phyloP scores from a whole-genome alignment of 768 basidiomycete genomes.

The Kwoniella europaea region DNA sequence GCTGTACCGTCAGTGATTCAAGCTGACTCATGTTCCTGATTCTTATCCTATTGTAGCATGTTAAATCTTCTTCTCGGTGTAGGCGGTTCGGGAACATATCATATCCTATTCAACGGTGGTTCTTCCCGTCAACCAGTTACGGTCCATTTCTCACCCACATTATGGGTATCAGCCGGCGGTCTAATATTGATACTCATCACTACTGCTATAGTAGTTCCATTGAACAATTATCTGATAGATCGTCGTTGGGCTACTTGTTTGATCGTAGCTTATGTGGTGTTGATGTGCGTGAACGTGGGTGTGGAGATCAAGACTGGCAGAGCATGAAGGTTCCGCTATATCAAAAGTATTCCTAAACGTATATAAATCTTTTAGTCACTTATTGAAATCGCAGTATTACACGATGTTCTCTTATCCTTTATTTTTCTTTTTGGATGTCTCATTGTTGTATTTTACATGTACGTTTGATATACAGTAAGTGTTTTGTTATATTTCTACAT shows the following conservation, averaged over 20 bases:
- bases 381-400: no score
- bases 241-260: conserved; percentile 81
- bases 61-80: conserved; percentile 67
- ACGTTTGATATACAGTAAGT: no score
- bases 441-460: no score
- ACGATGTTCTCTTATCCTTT: no score
- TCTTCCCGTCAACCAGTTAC: conserved; percentile 68
- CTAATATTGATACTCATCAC: conserved; percentile 74
- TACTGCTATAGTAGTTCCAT: conserved; percentile 81
- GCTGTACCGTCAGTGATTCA: neutral
- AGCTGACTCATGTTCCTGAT: no score
- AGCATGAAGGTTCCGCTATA: conserved; percentile 3
- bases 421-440: no score
- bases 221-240: conserved; percentile 80
- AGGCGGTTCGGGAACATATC: conserved; percentile 85
- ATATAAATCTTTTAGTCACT: no score
- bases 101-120: conserved; percentile 64
- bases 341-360: no score
- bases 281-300: conserved; percentile 78
- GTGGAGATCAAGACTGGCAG: conserved; percentile 68
- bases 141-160: conserved; percentile 77
- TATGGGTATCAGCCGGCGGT: conserved; percentile 81
- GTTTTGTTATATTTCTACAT: no score
- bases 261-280: conserved; percentile 70
- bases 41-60: conserved; percentile 39